phyloP scores from a whole-genome alignment of 345 rosid genomes.

The Gossypium rotundifolium region DNA sequence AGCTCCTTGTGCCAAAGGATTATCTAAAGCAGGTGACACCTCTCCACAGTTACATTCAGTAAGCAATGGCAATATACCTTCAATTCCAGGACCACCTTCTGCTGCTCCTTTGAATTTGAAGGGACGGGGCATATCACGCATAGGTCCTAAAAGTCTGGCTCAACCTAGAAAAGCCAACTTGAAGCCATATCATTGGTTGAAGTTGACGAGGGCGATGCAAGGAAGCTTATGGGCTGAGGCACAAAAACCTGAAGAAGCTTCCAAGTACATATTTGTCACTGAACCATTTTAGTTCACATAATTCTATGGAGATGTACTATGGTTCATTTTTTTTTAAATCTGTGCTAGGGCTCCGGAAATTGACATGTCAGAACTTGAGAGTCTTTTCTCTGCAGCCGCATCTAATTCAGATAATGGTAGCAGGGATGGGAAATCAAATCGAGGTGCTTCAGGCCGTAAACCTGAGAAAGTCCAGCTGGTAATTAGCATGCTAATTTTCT shows the following conservation, averaged over 20 bases:
- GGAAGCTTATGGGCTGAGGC: constrained; percentile 90
- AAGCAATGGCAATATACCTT: constrained; percentile 48
- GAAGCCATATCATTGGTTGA: constrained; percentile 86
- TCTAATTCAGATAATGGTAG: constrained; percentile 47
- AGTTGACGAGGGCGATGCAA: constrained; percentile 77
- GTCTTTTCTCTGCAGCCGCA: constrained; percentile 61
- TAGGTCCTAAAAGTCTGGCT: constrained; percentile 35
- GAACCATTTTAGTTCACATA: neutral
- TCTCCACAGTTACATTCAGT: constrained; percentile 28
- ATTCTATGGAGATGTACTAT: constrained; percentile 4
- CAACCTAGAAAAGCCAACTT: constrained; percentile 60
- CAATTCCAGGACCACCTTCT: constrained; percentile 61
- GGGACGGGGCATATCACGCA: constrained; percentile 44
- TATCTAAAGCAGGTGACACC: constrained; percentile 17
- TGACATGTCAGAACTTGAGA: constrained; percentile 76
- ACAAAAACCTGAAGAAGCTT: constrained; percentile 67
- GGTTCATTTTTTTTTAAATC: constrained; percentile 13
- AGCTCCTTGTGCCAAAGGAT: constrained; percentile 35
- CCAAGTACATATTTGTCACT: constrained; percentile 35
- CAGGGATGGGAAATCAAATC: constrained; percentile 44
- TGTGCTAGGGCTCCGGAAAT: constrained; percentile 68
- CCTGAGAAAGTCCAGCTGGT: constrained; percentile 84
- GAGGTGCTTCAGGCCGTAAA: constrained; percentile 40
- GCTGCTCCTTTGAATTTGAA: constrained; percentile 33
- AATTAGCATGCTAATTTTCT: constrained; percentile 20